Evolutionary conservation across 1,284 basidiomycete genomes (phyloP).

Genomic region (Anthracocystis panici-leucophaei): DNA sequence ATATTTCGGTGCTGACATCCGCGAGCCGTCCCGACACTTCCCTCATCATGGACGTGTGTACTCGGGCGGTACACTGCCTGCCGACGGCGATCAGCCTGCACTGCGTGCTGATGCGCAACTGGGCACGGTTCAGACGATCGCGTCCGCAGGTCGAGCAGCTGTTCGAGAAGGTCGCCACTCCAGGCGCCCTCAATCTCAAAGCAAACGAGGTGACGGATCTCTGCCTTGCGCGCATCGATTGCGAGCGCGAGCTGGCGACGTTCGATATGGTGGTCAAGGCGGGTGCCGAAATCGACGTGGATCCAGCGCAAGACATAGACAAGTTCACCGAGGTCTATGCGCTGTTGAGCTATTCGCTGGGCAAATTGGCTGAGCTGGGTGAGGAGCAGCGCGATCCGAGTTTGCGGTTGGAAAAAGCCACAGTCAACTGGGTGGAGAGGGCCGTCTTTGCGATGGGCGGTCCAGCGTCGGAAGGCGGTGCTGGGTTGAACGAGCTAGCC

Average conservation of each 20-base stretch:
- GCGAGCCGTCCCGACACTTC: slow-evolving; percentile 31
- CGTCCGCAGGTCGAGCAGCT: slow-evolving; percentile 53
- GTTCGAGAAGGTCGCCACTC: slow-evolving; percentile 39
- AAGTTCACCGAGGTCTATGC: slow-evolving; percentile 64
- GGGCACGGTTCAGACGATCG: slow-evolving; percentile 47
- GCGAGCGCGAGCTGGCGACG: slow-evolving; percentile 57
- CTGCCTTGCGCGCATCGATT: slow-evolving; percentile 61
- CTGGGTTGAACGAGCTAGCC: slow-evolving; percentile 54
- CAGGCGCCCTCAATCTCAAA: slow-evolving; percentile 30
- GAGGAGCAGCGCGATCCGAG: slow-evolving; percentile 33
- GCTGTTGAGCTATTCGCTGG: slow-evolving; percentile 48
- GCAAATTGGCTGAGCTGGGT: slow-evolving; percentile 26
- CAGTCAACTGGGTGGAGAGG: slow-evolving; percentile 61
- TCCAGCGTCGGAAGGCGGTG: slow-evolving; percentile 41
- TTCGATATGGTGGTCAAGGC: slow-evolving; percentile 34
- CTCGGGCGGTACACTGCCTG: slow-evolving; percentile 41
- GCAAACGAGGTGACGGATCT: slow-evolving; percentile 51
- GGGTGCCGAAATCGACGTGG: slow-evolving; percentile 28
- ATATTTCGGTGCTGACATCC: slow-evolving; percentile 32
- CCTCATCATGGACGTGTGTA: slow-evolving; percentile 46
- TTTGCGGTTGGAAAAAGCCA: slow-evolving; percentile 42
- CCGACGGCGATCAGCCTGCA: slow-evolving; percentile 51
- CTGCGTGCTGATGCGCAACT: slow-evolving; percentile 53
- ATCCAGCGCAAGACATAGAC: slow-evolving; percentile 52
- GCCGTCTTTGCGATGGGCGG: slow-evolving; percentile 49